Base-by-base conservation (phyloP, 176 grass and related monocot genomes). In the Phyllostachys edulis region DNA sequence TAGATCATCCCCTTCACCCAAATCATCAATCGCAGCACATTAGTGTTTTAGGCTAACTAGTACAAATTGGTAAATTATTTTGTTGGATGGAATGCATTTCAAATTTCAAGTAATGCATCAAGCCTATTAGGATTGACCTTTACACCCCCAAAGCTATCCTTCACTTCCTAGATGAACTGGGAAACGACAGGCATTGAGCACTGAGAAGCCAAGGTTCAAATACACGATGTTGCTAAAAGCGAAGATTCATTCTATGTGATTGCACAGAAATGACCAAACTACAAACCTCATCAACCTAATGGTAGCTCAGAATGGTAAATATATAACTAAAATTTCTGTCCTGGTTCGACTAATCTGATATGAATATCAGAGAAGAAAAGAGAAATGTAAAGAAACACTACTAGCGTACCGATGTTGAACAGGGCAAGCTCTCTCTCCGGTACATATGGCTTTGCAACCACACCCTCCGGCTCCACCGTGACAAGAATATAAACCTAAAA, bases 401-500 rank as follows among this genome's bases (percentile, higher is more conserved):
- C 5, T 78, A 32, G 1, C 78, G 32, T 90, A 92, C 88, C 80
- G 10, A 93, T 92, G 52, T 98, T 98, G 84, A 90, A 98, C 73
- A 95, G 69, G 2, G 67, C 83, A 80, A 94, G 85, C 83, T 95
- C 88, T 75, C 93, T 90, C 61, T 96, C n/a, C n/a, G 17, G 14
- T 11, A 84, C 77, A 82, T 90, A 85, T 79, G 87, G 85, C 64
- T 84, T 87, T 0, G 89, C 91, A 85, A 96, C 91, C 29, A 99
- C 71, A 3, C 96, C 93, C 29, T 90, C 93, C 60, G 89, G 65
- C 76, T 96, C 85, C 76, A 91, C 93, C 2, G 80, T 94, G 60
- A 96, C 88, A 74, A 87, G 83, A 87, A 92, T 82, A 89, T 89
- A 91, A 70, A 89, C 84, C 96, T 99, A 74, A 32, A 89, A 75